Percentiles rank a stretch among this genome's conserved stretches.
Evolutionary conservation across 345 rosid genomes (phyloP).

Genomic region (Populus simonii): DNA sequence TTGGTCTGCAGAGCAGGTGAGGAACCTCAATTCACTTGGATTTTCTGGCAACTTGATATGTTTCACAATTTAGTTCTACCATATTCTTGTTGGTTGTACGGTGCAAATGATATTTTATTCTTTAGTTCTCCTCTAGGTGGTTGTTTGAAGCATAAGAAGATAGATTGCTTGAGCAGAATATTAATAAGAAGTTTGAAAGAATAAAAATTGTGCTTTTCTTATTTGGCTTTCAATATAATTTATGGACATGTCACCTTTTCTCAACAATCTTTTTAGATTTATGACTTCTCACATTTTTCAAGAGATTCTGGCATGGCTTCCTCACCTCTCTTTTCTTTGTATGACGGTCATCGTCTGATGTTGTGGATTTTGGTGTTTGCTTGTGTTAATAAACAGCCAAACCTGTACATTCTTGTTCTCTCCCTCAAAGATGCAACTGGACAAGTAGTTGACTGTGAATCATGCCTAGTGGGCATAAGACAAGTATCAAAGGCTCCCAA

Average conservation of each 20-base stretch:
- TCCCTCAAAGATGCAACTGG: conserved; percentile 81
- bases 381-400: conserved; percentile 59
- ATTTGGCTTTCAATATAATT: not conserved
- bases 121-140: not conserved
- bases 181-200: not conserved
- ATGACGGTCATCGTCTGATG: not conserved
- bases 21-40: conserved; percentile 24
- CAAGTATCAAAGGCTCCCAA: conserved; percentile 83
- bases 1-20: conserved; percentile 95
- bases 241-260: not conserved
- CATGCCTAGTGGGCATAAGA: conserved; percentile 82
- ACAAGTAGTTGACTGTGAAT: conserved; percentile 77
- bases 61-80: not conserved
- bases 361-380: conserved; percentile 7
- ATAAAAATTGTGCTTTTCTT: not conserved
- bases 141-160: not conserved
- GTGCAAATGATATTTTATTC: not conserved
- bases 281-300: not conserved
- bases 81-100: not conserved
- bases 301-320: not conserved
- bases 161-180: not conserved
- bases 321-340: not conserved
- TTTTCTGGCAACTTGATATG: not conserved
- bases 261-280: not conserved
- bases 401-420: conserved; percentile 74